These are phyloP conservation scores for Ilex paraguariensis DNA, from an alignment of 305 asterid genomes.

Conservation along the genomic window DNA sequence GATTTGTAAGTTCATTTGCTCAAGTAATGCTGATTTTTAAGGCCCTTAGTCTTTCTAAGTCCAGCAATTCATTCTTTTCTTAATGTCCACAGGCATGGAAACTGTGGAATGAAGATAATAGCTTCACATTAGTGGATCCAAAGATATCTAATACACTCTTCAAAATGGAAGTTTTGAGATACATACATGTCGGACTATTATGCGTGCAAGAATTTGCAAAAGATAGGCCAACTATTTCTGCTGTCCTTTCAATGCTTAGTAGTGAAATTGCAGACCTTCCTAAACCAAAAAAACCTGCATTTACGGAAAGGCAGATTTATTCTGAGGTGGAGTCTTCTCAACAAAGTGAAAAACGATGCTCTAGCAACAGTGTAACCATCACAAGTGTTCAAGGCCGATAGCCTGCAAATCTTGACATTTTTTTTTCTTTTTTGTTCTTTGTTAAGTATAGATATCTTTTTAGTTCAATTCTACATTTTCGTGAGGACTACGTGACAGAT, in stretches of 20 bases:
- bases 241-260: conserved; percentile 19
- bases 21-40: too few species aligned
- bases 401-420: neutral
- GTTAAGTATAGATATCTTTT: too few species aligned
- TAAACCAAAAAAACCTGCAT: neutral
- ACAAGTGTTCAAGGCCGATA: conserved; percentile 11
- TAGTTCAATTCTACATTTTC: too few species aligned
- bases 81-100: conserved; percentile 22
- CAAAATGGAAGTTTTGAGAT: conserved; percentile 12
- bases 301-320: neutral
- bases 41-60: too few species aligned
- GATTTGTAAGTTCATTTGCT: conserved; percentile 28
- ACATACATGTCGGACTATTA: conserved; percentile 20
- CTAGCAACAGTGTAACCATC: conserved; percentile 3
- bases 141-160: conserved; percentile 2
- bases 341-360: neutral
- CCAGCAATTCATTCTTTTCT: too few species aligned
- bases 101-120: conserved; percentile 13
- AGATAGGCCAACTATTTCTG: conserved; percentile 18
- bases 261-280: neutral
- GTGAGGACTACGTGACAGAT: too few species aligned
- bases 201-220: conserved; percentile 22
- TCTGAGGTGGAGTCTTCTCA: neutral
- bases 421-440: too few species aligned
- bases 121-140: conserved; percentile 8